A percentile compares a stretch with the other conserved stretches of the same genome.
Conservation (phyloP, 2,329 filamentous ascomycete genomes). For the Fusarium sp. region DNA sequence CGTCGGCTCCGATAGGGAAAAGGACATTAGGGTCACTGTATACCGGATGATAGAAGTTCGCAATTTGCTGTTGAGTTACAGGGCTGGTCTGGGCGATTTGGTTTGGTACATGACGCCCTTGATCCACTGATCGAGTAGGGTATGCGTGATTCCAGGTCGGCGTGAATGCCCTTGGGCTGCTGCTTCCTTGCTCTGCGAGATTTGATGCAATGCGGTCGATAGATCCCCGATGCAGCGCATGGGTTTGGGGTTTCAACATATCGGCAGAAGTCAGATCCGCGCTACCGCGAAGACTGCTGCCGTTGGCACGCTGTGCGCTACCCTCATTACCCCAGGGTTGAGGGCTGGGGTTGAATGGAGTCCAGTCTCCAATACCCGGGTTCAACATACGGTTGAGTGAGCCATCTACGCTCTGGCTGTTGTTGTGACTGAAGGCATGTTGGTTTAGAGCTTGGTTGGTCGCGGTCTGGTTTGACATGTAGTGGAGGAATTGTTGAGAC, state of each 20-base stretch:
- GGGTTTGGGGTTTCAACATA: conserved; percentile 45
- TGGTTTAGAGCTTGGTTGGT: conserved; percentile 55
- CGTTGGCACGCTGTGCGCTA: conserved; percentile 43
- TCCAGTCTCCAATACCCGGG: conserved; percentile 44
- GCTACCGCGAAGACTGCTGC: conserved; percentile 49
- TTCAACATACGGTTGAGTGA: conserved; percentile 21
- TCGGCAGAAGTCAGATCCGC: conserved; percentile 49
- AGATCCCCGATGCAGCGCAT: conserved; percentile 54
- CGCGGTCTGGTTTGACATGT: conserved; percentile 58
- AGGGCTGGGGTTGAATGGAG: conserved; percentile 63
- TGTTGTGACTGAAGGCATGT: conserved; percentile 43
- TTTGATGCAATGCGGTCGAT: conserved; percentile 57
- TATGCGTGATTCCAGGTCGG: conserved; percentile 57
- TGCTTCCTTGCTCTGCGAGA: conserved; percentile 50
- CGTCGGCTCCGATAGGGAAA: conserved; percentile 55
- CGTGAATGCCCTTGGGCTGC: conserved; percentile 47
- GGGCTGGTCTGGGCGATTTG: conserved; percentile 31
- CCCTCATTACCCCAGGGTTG: conserved; percentile 60
- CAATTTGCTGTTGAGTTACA: conserved; percentile 49
- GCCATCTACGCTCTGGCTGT: conserved; percentile 53
- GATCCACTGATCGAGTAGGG: conserved; percentile 53
- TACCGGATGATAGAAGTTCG: conserved; percentile 50
- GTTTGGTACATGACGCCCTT: conserved; percentile 55
- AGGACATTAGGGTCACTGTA: conserved; percentile 48
- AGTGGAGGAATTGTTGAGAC: conserved; percentile 59